Evolutionary conservation across 345 rosid species (phyloP), one percentile per base, ranked within the genome.

Genomic region (Citrus cavaleriei): DNA sequence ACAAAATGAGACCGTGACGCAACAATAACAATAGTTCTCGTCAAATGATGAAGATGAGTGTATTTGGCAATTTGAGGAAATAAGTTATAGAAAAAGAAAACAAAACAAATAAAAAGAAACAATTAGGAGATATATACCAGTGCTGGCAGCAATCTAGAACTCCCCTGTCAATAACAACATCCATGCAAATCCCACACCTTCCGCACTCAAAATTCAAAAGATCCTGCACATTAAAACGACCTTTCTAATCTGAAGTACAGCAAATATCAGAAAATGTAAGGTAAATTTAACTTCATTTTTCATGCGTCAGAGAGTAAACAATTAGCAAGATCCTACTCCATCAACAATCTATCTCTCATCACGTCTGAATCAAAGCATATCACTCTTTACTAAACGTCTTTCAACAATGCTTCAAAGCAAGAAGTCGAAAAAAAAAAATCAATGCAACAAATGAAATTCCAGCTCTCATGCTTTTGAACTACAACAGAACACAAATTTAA

Each of bases 171-270:
- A 94, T 73, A n/a, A 94, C 81, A n/a, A 93, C 77, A 84, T 96
- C 98, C 99, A 94, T 96, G 84, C 99, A 96, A 78, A 96, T 92
- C 84, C 99, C 99, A 85, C 99, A 96, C 80, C 93, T 90, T 75
- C 91, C 98, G 16, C 94, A 97, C 80, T 91, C 98, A 70, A 86
- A 72, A 74, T 75, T 79, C 64, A 81, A 74, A 88, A 80, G 42
- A 68, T 90, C 97, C 98, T 96, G 90, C 79, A 69, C 6, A 82
- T 64, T 46, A 49, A 3, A 13, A 78, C 76, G 16, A 46, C 34
- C 42, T 42, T 46, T 12, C 25, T 27, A 40, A 25, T 68, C 75
- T 27, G 7, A 51, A 55, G 51, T 21, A 68, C 32, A 49, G 37
- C 51, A 74, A 5, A 61, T 25, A 71, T 3, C 30, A 4, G 22